phyloP scores from a whole-genome alignment of 495 filamentous ascomycete species.

The Hypoxylon perforatum region DNA sequence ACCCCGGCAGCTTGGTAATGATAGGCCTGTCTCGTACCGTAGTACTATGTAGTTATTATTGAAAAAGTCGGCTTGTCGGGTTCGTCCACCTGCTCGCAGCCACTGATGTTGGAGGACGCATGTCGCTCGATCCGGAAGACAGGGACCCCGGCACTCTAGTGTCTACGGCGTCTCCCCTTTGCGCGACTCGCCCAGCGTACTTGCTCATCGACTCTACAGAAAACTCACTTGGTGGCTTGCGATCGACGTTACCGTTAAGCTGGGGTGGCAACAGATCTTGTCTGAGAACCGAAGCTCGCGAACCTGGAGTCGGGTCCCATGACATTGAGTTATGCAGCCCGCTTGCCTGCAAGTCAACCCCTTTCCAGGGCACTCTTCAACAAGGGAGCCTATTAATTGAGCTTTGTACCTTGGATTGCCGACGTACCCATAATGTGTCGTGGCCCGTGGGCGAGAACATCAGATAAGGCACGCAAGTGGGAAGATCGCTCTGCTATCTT shows the following conservation, averaged over 20 bases:
- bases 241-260: slow-evolving; percentile 36
- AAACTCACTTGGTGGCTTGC: slow-evolving; percentile 31
- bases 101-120: slow-evolving; percentile 38
- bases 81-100: slow-evolving; percentile 40
- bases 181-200: slow-evolving; percentile 22
- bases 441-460: slow-evolving; percentile 33
- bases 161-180: slow-evolving; percentile 30
- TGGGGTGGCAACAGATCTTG: slow-evolving; percentile 42
- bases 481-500: slow-evolving; percentile 27
- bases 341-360: slow-evolving; percentile 26
- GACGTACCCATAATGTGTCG: slow-evolving; percentile 29
- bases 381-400: slow-evolving; percentile 31
- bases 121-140: slow-evolving; percentile 42
- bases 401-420: slow-evolving; percentile 27
- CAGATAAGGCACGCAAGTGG: slow-evolving; percentile 34
- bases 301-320: slow-evolving; percentile 34
- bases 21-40: slow-evolving; percentile 17
- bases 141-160: slow-evolving; percentile 29
- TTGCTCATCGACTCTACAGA: slow-evolving; percentile 29
- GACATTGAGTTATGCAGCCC: slow-evolving; percentile 30
- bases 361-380: slow-evolving; percentile 1
- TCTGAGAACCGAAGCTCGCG: slow-evolving; percentile 39
- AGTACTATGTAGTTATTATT: slow-evolving; percentile 32
- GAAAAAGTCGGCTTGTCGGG: slow-evolving; percentile 37
- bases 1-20: slow-evolving; percentile 18